Percentiles rank a stretch among this genome's conserved stretches.
phyloP scores from a whole-genome alignment of 2,329 filamentous ascomycete genomes.

The Colletotrichum godetiae region DNA sequence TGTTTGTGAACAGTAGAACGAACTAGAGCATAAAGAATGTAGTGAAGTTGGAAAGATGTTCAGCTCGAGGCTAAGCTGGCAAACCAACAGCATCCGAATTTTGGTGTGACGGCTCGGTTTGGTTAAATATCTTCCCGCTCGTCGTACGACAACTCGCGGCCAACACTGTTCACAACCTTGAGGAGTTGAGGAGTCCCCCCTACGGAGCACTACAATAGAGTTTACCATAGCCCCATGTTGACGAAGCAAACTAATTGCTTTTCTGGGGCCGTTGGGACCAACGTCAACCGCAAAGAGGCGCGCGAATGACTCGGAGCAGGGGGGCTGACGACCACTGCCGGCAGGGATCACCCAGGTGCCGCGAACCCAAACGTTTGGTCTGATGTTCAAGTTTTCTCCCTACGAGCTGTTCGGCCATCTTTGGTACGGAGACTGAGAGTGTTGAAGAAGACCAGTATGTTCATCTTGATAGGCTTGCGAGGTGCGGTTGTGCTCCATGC shows the following conservation, averaged over 20 bases:
- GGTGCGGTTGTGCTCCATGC: neutral
- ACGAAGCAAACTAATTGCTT: slow-evolving; percentile 32
- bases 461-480: neutral
- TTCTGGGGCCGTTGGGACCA: slow-evolving; percentile 7
- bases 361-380: slow-evolving; percentile 25
- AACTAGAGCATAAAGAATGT: slow-evolving; percentile 15
- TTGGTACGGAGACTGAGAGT: neutral
- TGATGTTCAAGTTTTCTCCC: slow-evolving; percentile 5
- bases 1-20: neutral
- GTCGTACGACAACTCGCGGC: slow-evolving; percentile 4
- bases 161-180: neutral
- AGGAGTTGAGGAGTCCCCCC: neutral
- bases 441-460: neutral
- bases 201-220: slow-evolving; percentile 16
- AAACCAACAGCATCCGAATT: neutral
- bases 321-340: neutral
- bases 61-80: slow-evolving; percentile 1
- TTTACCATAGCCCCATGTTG: slow-evolving; percentile 33
- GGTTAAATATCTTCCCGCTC: neutral
- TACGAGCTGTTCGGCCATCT: too few species aligned
- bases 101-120: neutral
- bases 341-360: slow-evolving; percentile 20
- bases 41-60: neutral
- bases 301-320: slow-evolving; percentile 24
- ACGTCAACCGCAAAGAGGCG: neutral